phyloP scores from a whole-genome alignment of 2,329 filamentous ascomycete genomes.

The Fusarium pseudograminearum region DNA sequence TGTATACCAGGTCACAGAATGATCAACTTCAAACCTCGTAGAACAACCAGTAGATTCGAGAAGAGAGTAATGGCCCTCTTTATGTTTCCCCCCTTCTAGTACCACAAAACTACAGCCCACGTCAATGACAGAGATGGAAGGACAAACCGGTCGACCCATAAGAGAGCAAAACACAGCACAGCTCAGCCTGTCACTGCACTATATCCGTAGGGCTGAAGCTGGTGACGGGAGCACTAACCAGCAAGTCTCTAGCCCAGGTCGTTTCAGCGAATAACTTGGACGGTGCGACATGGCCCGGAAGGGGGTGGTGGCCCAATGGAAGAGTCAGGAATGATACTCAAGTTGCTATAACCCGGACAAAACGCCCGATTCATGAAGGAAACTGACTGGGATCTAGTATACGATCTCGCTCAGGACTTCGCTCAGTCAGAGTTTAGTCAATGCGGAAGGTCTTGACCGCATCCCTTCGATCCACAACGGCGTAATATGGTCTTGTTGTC shows the following conservation, averaged over 20 bases:
- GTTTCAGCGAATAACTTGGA: not conserved
- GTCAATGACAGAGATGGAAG: not conserved
- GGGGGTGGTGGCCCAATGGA: not conserved
- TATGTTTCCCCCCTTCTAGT: conserved; percentile 24
- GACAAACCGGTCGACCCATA: not conserved
- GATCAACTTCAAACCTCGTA: not conserved
- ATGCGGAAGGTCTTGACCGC: not conserved
- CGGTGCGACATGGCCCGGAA: conserved; percentile 11
- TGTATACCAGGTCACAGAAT: not conserved
- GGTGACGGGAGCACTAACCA: not conserved
- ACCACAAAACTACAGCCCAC: conserved; percentile 10
- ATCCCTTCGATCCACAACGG: not conserved
- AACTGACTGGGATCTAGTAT: conserved; percentile 6
- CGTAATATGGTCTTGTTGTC: not conserved
- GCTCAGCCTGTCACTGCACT: not conserved
- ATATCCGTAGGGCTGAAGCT: conserved; percentile 28
- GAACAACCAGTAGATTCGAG: not conserved
- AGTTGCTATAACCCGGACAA: not conserved
- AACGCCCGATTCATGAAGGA: not conserved
- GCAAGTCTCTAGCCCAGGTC: not conserved
- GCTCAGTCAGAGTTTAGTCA: not conserved
- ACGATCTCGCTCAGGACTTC: not conserved
- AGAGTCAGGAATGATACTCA: not conserved
- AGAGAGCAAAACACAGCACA: not conserved
- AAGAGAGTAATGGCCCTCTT: conserved; percentile 18